phyloP scores from a whole-genome alignment of 2,329 filamentous ascomycete genomes.

The Colletotrichum lupini region DNA sequence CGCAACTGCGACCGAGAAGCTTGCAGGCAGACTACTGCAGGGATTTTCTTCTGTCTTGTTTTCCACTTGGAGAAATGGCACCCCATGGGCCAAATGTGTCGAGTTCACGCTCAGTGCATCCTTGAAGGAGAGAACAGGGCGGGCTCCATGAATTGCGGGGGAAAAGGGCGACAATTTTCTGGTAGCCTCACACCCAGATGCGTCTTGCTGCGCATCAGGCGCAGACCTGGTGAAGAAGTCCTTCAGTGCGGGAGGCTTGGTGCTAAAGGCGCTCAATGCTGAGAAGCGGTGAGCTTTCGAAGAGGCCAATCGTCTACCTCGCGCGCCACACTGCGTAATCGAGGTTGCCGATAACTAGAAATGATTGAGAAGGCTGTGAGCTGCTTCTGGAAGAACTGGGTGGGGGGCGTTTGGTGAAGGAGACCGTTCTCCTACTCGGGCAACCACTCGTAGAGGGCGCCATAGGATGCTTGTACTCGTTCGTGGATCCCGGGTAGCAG shows the following conservation, averaged over 20 bases:
- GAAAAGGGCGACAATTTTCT: not conserved
- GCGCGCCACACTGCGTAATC: not conserved
- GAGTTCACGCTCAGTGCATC: not conserved
- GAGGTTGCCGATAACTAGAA: not conserved
- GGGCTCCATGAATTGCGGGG: not conserved
- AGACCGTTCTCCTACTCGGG: not conserved
- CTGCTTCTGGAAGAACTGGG: not conserved
- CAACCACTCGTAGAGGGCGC: not conserved
- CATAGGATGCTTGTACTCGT: not conserved
- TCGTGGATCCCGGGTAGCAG: not conserved
- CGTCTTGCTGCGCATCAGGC: not conserved
- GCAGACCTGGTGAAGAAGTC: not conserved
- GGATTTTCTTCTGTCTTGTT: not conserved
- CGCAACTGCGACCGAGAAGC: not conserved
- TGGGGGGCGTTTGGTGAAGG: not conserved
- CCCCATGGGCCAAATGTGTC: not conserved
- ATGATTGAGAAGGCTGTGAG: not conserved
- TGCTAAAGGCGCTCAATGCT: not conserved
- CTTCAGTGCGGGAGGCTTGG: not conserved
- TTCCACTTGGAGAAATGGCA: not conserved
- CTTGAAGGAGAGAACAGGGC: not conserved
- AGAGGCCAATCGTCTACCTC: not conserved
- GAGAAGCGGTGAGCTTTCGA: not conserved
- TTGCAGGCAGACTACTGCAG: not conserved
- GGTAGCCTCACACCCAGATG: not conserved